phyloP scores from a whole-genome alignment of 2,329 filamentous ascomycete species.

The Teratosphaeriaceae sp. region DNA sequence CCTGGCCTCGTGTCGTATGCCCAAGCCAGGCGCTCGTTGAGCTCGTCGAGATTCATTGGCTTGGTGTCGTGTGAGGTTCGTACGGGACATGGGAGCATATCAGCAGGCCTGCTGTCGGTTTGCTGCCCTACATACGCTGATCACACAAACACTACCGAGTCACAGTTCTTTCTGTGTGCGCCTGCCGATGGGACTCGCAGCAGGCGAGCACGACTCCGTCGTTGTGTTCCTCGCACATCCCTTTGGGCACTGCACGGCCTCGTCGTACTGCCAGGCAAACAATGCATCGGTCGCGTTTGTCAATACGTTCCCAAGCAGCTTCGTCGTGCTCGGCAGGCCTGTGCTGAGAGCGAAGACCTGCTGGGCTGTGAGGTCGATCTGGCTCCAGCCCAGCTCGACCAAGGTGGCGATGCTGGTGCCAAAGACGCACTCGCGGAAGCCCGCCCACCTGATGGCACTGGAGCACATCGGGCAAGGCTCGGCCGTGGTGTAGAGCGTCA shows the following conservation, averaged over 20 bases:
- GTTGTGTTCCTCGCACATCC: slow-evolving; percentile 24
- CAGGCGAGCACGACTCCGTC: not conserved
- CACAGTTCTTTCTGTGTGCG: not conserved
- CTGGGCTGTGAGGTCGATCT: slow-evolving; percentile 42
- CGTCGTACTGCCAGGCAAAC: slow-evolving; percentile 50
- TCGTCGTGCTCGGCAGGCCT: slow-evolving; percentile 31
- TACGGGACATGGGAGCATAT: no score
- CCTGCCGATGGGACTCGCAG: not conserved
- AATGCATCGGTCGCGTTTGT: slow-evolving; percentile 48
- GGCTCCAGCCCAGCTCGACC: slow-evolving; percentile 43
- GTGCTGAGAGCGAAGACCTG: slow-evolving; percentile 43
- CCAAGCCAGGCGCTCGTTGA: no score
- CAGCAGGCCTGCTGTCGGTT: no score
- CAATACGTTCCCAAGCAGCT: slow-evolving; percentile 41
- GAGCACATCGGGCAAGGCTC: slow-evolving; percentile 55
- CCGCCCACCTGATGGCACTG: slow-evolving; percentile 50
- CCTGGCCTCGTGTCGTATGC: no score
- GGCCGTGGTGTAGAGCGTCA: slow-evolving; percentile 52
- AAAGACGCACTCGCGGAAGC: slow-evolving; percentile 51
- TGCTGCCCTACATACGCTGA: no score
- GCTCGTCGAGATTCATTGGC: no score
- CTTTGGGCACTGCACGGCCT: slow-evolving; percentile 28
- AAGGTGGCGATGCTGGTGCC: slow-evolving; percentile 46
- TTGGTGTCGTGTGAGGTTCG: no score
- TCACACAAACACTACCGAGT: not conserved